Conservation (phyloP, 345 rosid species). For the Lepidium africanum region DNA sequence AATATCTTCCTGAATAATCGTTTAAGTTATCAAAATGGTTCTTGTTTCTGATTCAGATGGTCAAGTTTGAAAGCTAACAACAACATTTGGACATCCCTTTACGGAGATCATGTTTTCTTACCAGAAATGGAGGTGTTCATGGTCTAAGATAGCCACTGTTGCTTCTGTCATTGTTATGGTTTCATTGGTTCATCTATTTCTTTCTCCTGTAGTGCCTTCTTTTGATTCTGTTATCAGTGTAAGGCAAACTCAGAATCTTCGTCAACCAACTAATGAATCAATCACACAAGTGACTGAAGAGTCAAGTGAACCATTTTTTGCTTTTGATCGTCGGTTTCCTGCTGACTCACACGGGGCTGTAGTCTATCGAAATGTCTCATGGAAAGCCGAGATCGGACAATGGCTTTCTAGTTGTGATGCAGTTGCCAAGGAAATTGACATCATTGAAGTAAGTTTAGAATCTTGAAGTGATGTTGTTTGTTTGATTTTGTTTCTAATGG, state of each 20-base stretch:
- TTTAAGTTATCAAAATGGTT: background rate
- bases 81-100: background rate
- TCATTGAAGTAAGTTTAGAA: constrained; percentile 46
- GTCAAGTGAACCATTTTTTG: constrained; percentile 11
- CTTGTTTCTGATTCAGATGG: constrained; percentile 17
- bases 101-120: constrained; percentile 37
- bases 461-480: background rate
- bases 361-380: constrained; percentile 67
- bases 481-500: background rate
- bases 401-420: constrained; percentile 93
- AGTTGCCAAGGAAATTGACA: constrained; percentile 37
- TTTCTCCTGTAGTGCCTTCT: constrained; percentile 67
- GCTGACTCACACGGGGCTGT: constrained; percentile 65
- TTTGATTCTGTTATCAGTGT: constrained; percentile 38
- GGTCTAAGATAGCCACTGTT: constrained; percentile 57
- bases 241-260: constrained; percentile 42
- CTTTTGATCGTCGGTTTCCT: constrained; percentile 61
- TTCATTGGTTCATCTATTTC: constrained; percentile 66
- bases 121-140: constrained; percentile 63
- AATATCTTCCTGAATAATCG: background rate
- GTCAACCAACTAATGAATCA: constrained; percentile 40
- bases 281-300: constrained; percentile 21
- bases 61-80: background rate
- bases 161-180: constrained; percentile 51
- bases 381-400: constrained; percentile 78